Evolutionary conservation across 192 early-diverging fungal genomes (phyloP), one percentile per base, ranked within the genome.

Genomic region (Dimargaris cristalligena): DNA sequence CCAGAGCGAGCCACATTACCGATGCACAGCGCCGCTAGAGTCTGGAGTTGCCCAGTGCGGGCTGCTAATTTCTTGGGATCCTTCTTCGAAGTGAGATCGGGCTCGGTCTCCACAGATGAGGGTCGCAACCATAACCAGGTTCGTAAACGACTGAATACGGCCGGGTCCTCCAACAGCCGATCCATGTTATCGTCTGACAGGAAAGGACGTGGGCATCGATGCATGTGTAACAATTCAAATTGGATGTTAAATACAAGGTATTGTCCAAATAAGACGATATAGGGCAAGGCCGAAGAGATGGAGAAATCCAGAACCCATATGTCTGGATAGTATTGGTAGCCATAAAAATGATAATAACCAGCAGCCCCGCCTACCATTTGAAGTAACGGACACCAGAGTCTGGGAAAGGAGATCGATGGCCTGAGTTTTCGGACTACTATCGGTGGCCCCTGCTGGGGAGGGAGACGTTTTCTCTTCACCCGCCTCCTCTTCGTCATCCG

Each of bases 1-100:
- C n/a, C n/a, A n/a, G 55, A 57, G 10, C 55, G 55, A 0, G 55
- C 33, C 55, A 57, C 23, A 35, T 57, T 57, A 34, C 33, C 55
- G 2, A 57, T 34, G 9, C 33, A 34, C n/a, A 57, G 33, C 6
- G 55, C 55, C 6, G 55, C 55, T n/a, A 38, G n/a, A n/a, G 34
- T 18, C 55, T 57, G 55, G 23, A 57, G 33, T 34, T 26, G 55
- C n/a, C 38, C 55, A 8, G 32, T n/a, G 0, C 55, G 55, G 34
- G 34, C 34, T 23, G 13, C 6, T 34, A 35, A 10, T 41, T 41
- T 41, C 8, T 16, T 6, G 38, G 38, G 38, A 16, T 41, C 38
- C 38, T 41, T 16, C 16, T 41, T 6, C 16, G 8, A 16, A 6
- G 38, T 41, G 38, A 16, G 8, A 41, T 16, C 16, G 6, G 38